phyloP scores from a whole-genome alignment of 192 early-diverging fungal genomes.

The Powellomyces hirtus region DNA sequence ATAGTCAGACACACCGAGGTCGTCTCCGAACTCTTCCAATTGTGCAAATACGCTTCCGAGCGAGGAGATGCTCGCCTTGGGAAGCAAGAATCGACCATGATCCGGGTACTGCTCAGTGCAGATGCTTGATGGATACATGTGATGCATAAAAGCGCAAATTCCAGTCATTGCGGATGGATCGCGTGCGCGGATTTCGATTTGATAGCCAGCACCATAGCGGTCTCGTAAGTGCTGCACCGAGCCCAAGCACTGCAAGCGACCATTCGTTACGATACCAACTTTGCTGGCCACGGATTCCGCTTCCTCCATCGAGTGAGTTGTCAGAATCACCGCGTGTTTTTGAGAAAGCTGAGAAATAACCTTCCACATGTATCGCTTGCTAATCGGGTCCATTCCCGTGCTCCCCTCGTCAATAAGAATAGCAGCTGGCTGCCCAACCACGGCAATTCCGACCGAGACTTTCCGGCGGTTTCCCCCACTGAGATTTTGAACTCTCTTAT shows the following conservation, averaged over 20 bases:
- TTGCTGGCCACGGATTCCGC: conserved; percentile 47
- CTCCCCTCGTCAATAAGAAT: conserved; percentile 23
- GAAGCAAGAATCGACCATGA: neutral
- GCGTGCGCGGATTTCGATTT: conserved; percentile 35
- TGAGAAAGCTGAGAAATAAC: conserved; percentile 43
- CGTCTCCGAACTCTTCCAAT: neutral
- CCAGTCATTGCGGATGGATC: neutral
- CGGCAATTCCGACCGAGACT: conserved; percentile 15
- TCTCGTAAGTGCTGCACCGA: conserved; percentile 47
- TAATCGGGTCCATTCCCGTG: conserved; percentile 36
- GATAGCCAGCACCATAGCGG: conserved; percentile 49
- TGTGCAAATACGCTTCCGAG: conserved; percentile 10
- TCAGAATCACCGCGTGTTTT: conserved; percentile 51
- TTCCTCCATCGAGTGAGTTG: conserved; percentile 67
- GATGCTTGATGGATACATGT: neutral
- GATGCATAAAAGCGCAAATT: neutral
- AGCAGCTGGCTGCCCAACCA: conserved; percentile 12
- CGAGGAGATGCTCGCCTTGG: neutral
- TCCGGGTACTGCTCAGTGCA: neutral
- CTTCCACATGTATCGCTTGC: conserved; percentile 49
- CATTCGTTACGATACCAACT: conserved; percentile 42
- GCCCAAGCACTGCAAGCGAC: conserved; percentile 44
- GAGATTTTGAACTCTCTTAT: conserved; percentile 29
- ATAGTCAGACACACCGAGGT: conserved; percentile 1
- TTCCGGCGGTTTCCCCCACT: conserved; percentile 27